phyloP scores from a whole-genome alignment of 148 eudicot species.

The Arbutus unedo region DNA sequence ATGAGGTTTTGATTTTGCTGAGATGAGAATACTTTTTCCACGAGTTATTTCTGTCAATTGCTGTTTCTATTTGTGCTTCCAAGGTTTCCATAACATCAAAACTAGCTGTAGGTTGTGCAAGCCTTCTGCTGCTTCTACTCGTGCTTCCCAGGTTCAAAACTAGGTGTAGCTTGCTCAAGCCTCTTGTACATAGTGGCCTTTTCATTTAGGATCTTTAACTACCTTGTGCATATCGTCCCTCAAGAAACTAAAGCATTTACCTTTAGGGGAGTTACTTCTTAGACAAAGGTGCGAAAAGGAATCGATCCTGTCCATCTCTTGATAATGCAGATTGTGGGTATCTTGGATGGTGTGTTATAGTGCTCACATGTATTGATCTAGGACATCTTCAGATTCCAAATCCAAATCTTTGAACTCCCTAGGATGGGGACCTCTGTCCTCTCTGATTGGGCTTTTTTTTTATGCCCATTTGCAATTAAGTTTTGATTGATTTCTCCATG shows the following conservation, averaged over 20 bases:
- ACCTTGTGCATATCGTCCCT: background rate
- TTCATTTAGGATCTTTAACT: background rate
- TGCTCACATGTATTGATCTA: background rate
- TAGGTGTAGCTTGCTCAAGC: background rate
- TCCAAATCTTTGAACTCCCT: background rate
- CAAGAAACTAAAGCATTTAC: background rate
- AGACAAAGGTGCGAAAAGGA: background rate
- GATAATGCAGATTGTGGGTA: background rate
- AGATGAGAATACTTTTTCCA: background rate
- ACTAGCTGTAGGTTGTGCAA: background rate
- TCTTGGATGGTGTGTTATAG: background rate
- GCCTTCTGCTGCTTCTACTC: background rate
- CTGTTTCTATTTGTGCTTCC: background rate
- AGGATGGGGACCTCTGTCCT: background rate
- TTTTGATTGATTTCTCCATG: constrained; percentile 1
- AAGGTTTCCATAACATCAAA: no score
- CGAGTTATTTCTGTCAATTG: background rate
- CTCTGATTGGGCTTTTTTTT: background rate
- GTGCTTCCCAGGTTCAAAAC: background rate
- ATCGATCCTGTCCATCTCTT: background rate
- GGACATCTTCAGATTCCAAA: background rate
- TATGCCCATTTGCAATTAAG: background rate
- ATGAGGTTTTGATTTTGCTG: constrained; percentile 6
- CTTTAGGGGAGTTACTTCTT: background rate
- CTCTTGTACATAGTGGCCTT: background rate